Evolutionary conservation across 1,284 basidiomycete genomes (phyloP).

Genomic region (Sporisorium sorghi): DNA sequence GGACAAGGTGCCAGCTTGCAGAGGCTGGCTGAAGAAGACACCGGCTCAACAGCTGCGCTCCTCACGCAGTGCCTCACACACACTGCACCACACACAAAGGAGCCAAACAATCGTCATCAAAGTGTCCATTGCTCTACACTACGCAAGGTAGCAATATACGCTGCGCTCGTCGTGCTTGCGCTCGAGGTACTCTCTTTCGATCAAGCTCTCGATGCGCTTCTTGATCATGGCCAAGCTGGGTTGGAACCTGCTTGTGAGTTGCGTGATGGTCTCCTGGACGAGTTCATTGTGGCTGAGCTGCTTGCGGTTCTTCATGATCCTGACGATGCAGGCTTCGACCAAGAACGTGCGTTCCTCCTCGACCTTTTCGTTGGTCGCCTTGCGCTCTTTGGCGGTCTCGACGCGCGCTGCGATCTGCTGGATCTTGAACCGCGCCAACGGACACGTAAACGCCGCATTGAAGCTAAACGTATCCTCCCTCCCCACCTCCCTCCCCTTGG

Average conservation of each 20-base stretch:
- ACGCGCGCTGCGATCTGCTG: conserved; percentile 86
- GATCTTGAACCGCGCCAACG: conserved; percentile 92
- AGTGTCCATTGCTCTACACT: neutral
- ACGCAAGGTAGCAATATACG: conserved; percentile 65
- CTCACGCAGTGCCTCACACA: no score
- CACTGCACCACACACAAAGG: neutral
- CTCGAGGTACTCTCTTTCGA: conserved; percentile 75
- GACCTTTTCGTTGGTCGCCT: conserved; percentile 88
- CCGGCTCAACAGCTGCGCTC: no score
- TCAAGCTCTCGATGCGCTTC: conserved; percentile 91
- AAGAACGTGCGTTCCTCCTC: conserved; percentile 92
- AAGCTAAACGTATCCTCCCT: conserved; percentile 86
- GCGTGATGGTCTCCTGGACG: conserved; percentile 88
- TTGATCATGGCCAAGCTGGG: conserved; percentile 89
- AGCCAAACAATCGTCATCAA: neutral
- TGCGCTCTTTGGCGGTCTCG: conserved; percentile 86
- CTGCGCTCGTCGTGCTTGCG: conserved; percentile 39
- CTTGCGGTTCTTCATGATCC: conserved; percentile 97
- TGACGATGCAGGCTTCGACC: conserved; percentile 89
- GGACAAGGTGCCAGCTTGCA: no score
- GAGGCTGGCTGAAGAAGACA: no score
- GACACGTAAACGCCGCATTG: conserved; percentile 82
- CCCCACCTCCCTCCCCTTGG: conserved; percentile 84
- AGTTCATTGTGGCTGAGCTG: conserved; percentile 88
- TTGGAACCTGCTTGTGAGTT: conserved; percentile 84